Percentiles rank a stretch among this genome's conserved stretches.
These are phyloP conservation scores for Moricandia arvensis DNA, from an alignment of 345 rosid species.

Conservation along the genomic window DNA sequence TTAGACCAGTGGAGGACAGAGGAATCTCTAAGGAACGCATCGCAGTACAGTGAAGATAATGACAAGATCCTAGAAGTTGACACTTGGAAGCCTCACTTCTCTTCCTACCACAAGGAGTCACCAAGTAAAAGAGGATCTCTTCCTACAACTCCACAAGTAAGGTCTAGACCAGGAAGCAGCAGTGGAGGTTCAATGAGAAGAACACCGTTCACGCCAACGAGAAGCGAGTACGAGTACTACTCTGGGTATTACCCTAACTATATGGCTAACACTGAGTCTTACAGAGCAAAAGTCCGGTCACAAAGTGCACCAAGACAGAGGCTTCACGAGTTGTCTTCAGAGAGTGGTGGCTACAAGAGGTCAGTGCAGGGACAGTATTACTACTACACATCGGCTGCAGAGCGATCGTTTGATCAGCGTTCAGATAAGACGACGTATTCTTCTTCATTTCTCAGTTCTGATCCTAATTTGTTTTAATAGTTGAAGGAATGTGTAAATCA, in stretches of 20 bases:
- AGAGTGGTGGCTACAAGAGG: constrained; percentile 29
- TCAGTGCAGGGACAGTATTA: constrained; percentile 48
- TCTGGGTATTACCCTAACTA: constrained; percentile 70
- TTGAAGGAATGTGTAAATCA: constrained; percentile 28
- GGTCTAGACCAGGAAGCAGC: constrained; percentile 67
- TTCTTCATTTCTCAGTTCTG: constrained; percentile 26
- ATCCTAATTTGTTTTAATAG: constrained; percentile 8
- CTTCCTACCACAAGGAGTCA: constrained; percentile 46
- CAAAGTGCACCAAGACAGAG: constrained; percentile 97
- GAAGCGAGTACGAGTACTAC: constrained; percentile 67
- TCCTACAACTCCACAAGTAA: constrained; percentile 59
- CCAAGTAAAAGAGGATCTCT: constrained; percentile 54
- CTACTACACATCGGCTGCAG: constrained; percentile 35
- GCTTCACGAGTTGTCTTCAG: constrained; percentile 46
- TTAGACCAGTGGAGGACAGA: not conserved
- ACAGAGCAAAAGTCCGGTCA: constrained; percentile 78
- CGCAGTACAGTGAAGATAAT: constrained; percentile 39
- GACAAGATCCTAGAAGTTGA: constrained; percentile 94
- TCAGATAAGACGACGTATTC: constrained; percentile 29
- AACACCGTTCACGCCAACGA: constrained; percentile 76
- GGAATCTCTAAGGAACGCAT: constrained; percentile 34
- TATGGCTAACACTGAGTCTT: constrained; percentile 92
- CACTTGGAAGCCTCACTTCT: constrained; percentile 84
- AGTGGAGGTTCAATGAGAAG: constrained; percentile 52
- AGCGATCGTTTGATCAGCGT: constrained; percentile 38